Base-by-base conservation (phyloP, 1,139 yeast genomes). In the Nakaseomyces sp. region DNA sequence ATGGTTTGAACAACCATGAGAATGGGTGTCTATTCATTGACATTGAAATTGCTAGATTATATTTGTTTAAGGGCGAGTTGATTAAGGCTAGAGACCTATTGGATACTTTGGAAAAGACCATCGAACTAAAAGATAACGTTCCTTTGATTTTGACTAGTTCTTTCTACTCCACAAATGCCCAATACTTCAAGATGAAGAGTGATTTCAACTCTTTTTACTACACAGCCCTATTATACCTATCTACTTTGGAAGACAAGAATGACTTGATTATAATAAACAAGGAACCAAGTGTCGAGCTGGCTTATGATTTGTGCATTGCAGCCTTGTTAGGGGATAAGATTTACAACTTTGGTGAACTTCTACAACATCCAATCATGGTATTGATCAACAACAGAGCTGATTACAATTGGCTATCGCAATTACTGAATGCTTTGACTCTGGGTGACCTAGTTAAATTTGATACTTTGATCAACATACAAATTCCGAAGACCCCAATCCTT, bases 291-390 rank as follows among this genome's bases (percentile, higher is more conserved):
- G 73, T 73, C 51, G 71, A 69, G 47, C 70, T 87, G 45, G 91
- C 96, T 20, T 79, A 81, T 57, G 95, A 91, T 54, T 73, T 91
- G 56, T 76, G 94, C 48, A 73, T 88, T 43, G 81, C 95, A 37
- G 98, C 97, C 0, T 70, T 91, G 50, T 71, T 91, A 54, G 98
- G 97, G 40, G 95, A 88, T 58, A 81, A 79, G 60, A 85, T 91
- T 54, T 93, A 88, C 71, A 91, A 89, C 67, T 91, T 91, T 65
- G 98, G 98, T 43, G 98, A 93, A 66, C 76, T 91, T 52, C 74
- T 91, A 48, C 77, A 88, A 61, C 97, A 91, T 63, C 96, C 94
- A 42, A 80, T 89, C 45, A 74, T 91, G 63, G 65, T 72, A 42
- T 69, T 74, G 38, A 71, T 84, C 44, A 64, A 73, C 37, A 65